phyloP scores from a whole-genome alignment of 495 filamentous ascomycete species.

The Lepraria neglecta region DNA sequence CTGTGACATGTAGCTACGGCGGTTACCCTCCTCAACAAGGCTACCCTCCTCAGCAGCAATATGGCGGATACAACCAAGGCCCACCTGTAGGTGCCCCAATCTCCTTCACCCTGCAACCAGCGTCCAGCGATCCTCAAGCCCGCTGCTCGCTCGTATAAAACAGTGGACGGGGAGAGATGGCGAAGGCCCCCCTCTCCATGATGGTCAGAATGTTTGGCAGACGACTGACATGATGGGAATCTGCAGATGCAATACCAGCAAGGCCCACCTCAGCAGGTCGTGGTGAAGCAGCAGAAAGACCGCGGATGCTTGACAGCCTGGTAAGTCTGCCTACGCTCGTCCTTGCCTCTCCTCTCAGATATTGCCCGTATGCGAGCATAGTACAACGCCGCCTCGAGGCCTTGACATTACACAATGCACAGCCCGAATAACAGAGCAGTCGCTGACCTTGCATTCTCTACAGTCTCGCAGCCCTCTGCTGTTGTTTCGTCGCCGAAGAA shows the following conservation, averaged over 20 bases:
- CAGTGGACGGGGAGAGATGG: slow-evolving; percentile 10
- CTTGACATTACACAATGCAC: not conserved
- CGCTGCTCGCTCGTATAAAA: not conserved
- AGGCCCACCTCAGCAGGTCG: slow-evolving; percentile 46
- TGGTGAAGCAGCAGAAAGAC: slow-evolving; percentile 44
- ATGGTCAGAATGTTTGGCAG: slow-evolving; percentile 25
- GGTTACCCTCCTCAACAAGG: slow-evolving; percentile 31
- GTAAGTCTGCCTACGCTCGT: slow-evolving; percentile 33
- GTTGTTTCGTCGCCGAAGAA: slow-evolving; percentile 73
- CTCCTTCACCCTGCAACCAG: slow-evolving; percentile 29
- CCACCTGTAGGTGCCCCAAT: slow-evolving; percentile 30
- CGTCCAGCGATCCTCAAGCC: no score
- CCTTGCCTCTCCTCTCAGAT: not conserved
- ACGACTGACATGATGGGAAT: slow-evolving; percentile 20
- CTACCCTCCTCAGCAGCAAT: slow-evolving; percentile 37
- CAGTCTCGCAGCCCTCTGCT: slow-evolving; percentile 65
- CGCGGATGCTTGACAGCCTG: slow-evolving; percentile 58
- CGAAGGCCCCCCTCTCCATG: slow-evolving; percentile 11
- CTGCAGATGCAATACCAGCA: slow-evolving; percentile 53
- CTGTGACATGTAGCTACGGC: slow-evolving; percentile 21
- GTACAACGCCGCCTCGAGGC: not conserved
- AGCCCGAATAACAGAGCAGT: not conserved
- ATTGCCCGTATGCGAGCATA: not conserved
- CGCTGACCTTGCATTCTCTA: slow-evolving; percentile 18
- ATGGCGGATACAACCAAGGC: slow-evolving; percentile 38